Evolutionary conservation across 768 basidiomycete species (phyloP).

Genomic region (Psilocybe sp.): DNA sequence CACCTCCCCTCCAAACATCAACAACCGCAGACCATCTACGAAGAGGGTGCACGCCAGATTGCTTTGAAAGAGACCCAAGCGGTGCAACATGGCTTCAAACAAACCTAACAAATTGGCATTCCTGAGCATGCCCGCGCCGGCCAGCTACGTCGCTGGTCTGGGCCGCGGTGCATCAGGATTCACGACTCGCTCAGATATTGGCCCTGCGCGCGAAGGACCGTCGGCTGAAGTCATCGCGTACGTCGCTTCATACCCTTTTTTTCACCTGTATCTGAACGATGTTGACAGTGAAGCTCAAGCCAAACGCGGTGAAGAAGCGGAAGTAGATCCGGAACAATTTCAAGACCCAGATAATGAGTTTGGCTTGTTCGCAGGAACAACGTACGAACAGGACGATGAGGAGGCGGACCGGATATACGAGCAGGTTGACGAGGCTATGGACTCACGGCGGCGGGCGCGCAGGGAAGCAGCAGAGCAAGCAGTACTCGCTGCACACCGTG

Average conservation of each 20-base stretch:
- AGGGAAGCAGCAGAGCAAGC: slow-evolving; percentile 77
- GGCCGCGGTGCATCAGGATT: slow-evolving; percentile 97
- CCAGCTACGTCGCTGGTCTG: slow-evolving; percentile 97
- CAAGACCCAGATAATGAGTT: slow-evolving; percentile 98
- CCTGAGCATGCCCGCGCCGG: slow-evolving; percentile 89
- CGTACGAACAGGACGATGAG: slow-evolving; percentile 96
- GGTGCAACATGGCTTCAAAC: slow-evolving; percentile 31
- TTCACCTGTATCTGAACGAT: not conserved
- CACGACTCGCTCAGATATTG: slow-evolving; percentile 97
- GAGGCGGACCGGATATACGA: slow-evolving; percentile 97
- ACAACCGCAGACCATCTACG: too few relatives aligned
- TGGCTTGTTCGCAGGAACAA: slow-evolving; percentile 92
- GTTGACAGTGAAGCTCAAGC: slow-evolving; percentile 75
- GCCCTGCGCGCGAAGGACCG: slow-evolving; percentile 93
- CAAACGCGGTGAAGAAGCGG: slow-evolving; percentile 81
- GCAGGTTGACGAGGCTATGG: slow-evolving; percentile 87
- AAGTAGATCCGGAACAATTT: slow-evolving; percentile 86
- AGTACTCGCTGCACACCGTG: slow-evolving; percentile 74
- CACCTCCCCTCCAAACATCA: too few relatives aligned
- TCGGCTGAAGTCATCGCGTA: slow-evolving; percentile 89
- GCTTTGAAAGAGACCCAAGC: too few relatives aligned
- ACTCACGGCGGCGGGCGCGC: slow-evolving; percentile 72
- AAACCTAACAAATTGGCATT: slow-evolving; percentile 84
- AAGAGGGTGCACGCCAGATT: too few relatives aligned
- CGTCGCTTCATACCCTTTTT: slow-evolving; percentile 24